These are phyloP conservation scores for Russula lepida DNA, from an alignment of 768 basidiomycete genomes.

Conservation along the genomic window DNA sequence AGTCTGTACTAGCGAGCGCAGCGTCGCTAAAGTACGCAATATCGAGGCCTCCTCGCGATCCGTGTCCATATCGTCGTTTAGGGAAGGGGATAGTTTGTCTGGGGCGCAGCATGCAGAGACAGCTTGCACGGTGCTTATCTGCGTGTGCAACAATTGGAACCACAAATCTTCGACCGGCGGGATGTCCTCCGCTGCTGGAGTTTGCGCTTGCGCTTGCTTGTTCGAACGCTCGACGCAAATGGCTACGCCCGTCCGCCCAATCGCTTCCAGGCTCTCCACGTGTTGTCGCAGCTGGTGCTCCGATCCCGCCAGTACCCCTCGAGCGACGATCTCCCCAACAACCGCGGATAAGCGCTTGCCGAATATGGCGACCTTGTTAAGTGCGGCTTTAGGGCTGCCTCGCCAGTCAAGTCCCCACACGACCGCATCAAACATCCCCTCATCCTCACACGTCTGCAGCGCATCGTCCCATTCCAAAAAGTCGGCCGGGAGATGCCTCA, in stretches of 20 bases:
- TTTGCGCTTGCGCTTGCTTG: constrained; percentile 19
- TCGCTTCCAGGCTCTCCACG: constrained; percentile 44
- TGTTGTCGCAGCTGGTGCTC: constrained; percentile 26
- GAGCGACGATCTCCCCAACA: constrained; percentile 34
- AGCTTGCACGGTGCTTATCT: constrained; percentile 71
- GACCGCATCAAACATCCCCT: constrained; percentile 62
- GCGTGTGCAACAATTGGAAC: constrained; percentile 76
- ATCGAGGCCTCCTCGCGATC: neutral
- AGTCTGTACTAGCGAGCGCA: constrained; percentile 73
- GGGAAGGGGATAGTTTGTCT: constrained; percentile 11
- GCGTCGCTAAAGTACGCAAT: constrained; percentile 34
- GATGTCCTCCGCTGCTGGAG: constrained; percentile 28
- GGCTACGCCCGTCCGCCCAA: constrained; percentile 52
- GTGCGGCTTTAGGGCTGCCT: constrained; percentile 55
- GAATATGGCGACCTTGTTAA: constrained; percentile 56
- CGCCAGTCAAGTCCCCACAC: constrained; percentile 70
- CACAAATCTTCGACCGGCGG: constrained; percentile 73
- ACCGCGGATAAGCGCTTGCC: constrained; percentile 42
- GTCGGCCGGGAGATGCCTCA: constrained; percentile 46
- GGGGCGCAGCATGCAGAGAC: constrained; percentile 40
- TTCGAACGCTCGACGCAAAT: constrained; percentile 64
- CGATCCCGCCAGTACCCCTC: neutral
- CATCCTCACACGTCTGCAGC: constrained; percentile 56
- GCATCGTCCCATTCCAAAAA: constrained; percentile 50
- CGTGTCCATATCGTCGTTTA: constrained; percentile 1